Conservation (phyloP, 2,329 filamentous ascomycete genomes). For the Chaetomium olivaceum region DNA sequence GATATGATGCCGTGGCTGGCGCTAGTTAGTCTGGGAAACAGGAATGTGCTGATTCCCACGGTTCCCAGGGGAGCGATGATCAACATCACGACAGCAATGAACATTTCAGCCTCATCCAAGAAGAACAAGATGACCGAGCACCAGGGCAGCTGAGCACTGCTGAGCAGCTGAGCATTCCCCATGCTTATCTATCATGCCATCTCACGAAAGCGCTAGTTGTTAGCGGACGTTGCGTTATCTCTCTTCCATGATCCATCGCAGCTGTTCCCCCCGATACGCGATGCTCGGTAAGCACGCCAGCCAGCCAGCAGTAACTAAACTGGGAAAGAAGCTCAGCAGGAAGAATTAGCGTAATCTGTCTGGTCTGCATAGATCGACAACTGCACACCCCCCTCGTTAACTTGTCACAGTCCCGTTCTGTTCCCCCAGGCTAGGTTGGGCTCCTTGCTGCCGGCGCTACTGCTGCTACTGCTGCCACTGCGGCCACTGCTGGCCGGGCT, state of each 20-base stretch:
- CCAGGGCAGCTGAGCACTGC: background rate
- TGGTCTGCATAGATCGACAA: background rate
- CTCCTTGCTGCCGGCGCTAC: background rate
- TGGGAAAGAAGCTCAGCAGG: background rate
- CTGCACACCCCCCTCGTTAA: background rate
- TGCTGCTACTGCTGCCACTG: background rate
- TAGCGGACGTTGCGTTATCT: background rate
- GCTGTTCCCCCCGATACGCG: background rate
- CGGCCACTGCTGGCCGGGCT: background rate
- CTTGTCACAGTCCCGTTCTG: background rate
- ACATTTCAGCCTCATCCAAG: background rate
- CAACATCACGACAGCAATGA: background rate
- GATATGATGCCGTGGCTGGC: conserved; percentile 6
- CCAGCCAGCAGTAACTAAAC: background rate
- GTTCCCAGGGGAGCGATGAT: background rate
- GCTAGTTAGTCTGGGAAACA: background rate
- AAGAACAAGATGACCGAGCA: background rate
- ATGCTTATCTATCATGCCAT: background rate
- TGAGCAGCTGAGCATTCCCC: background rate
- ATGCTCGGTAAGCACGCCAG: background rate
- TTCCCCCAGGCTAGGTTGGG: background rate
- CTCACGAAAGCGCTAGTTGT: background rate
- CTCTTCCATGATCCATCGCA: background rate
- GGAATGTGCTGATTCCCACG: background rate
- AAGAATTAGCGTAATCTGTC: background rate